phyloP scores from a whole-genome alignment of 2,329 filamentous ascomycete genomes.

The Aureobasidium subglaciale region DNA sequence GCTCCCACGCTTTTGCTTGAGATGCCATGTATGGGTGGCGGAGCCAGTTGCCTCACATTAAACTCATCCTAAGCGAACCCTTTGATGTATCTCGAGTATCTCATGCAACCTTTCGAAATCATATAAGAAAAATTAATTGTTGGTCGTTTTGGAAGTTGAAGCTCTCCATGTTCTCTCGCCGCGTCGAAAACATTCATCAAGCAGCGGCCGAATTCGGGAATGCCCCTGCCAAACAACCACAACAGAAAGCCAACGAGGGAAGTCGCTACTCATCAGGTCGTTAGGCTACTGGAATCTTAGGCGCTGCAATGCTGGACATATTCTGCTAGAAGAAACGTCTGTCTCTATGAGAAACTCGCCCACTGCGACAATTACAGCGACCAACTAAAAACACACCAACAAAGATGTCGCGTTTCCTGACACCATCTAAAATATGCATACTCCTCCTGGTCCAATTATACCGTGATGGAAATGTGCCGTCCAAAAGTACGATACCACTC shows the following conservation, averaged over 20 bases:
- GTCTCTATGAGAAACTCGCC: too few relatives aligned
- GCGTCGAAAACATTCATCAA: not conserved
- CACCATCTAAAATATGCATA: conserved; percentile 79
- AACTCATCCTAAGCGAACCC: too few relatives aligned
- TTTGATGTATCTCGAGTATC: too few relatives aligned
- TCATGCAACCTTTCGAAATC: too few relatives aligned
- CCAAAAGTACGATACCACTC: conserved; percentile 51
- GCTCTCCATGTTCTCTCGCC: not conserved
- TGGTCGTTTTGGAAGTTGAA: not conserved
- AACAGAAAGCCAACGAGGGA: not conserved
- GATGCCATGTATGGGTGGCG: too few relatives aligned
- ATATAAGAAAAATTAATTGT: not conserved
- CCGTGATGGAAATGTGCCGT: conserved; percentile 22
- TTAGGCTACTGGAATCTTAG: too few relatives aligned
- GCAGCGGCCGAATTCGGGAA: not conserved
- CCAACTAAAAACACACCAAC: conserved; percentile 15
- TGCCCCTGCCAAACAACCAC: not conserved
- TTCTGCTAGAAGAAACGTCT: too few relatives aligned
- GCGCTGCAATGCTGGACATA: too few relatives aligned
- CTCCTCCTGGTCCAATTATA: conserved; percentile 79
- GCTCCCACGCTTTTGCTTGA: too few relatives aligned
- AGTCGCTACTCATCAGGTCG: too few relatives aligned
- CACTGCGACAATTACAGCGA: too few relatives aligned
- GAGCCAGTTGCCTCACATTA: too few relatives aligned
- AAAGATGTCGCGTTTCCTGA: conserved; percentile 72